Evolutionary conservation across 169 alveolate genomes (phyloP).

Genomic region (Cytauxzoon felis): DNA sequence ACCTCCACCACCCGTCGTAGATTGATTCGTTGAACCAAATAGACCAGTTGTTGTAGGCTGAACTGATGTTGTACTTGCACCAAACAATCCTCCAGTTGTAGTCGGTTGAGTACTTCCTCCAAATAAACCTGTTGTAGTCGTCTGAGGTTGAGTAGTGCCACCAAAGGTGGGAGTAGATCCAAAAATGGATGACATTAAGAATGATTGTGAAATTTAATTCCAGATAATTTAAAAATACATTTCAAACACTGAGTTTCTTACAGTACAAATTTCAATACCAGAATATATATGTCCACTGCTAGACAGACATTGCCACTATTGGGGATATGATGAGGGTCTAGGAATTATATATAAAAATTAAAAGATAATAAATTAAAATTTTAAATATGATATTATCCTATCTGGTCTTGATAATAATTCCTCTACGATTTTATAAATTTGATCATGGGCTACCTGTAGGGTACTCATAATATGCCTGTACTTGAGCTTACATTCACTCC

Average conservation of each 20-base stretch:
- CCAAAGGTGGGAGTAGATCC: not conserved
- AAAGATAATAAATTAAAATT: not conserved
- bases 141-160: not conserved
- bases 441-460: slow-evolving; percentile 11
- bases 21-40: not conserved
- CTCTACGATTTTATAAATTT: slow-evolving; percentile 4
- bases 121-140: not conserved
- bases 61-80: not conserved
- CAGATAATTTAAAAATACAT: not conserved
- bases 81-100: too few relatives aligned
- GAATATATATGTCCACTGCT: too few relatives aligned
- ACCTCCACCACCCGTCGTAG: too few relatives aligned
- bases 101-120: too few relatives aligned
- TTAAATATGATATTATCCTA: not conserved
- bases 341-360: not conserved
- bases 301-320: too few relatives aligned
- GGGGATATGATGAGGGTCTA: too few relatives aligned
- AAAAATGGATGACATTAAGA: not conserved
- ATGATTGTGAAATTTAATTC: not conserved
- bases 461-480: not conserved
- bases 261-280: too few relatives aligned
- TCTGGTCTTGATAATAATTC: not conserved
- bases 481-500: slow-evolving; percentile 13
- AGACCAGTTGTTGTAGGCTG: not conserved
- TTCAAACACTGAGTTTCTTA: too few relatives aligned